A percentile compares a stretch with the other conserved stretches of the same genome.
Conservation (phyloP, 345 rosid species). For the Nephelium lappaceum region DNA sequence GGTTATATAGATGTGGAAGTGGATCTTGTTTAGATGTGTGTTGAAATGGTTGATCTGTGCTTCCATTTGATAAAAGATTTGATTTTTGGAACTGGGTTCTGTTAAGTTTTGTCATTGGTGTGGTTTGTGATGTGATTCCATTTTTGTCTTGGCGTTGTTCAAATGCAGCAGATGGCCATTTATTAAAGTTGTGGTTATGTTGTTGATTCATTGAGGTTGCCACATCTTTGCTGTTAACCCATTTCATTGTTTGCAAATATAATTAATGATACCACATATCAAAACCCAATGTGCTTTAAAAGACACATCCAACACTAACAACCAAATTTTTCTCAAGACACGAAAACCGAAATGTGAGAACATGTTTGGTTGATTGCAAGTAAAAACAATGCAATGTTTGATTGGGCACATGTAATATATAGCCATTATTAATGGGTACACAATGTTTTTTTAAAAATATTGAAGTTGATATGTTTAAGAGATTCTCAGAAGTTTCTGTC, state of each 20-base stretch:
- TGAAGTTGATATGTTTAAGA: neutral
- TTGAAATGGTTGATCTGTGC: conserved; percentile 8
- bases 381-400: no score
- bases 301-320: neutral
- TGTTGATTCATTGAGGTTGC: conserved; percentile 1
- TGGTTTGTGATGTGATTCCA: neutral
- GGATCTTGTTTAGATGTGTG: conserved; percentile 29
- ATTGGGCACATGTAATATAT: no score
- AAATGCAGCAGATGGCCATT: neutral
- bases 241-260: neutral
- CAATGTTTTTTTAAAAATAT: neutral
- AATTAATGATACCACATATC: no score
- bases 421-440: neutral
- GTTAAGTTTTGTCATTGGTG: conserved; percentile 11
- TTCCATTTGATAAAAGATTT: conserved; percentile 18
- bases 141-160: neutral
- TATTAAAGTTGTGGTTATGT: neutral
- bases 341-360: no score
- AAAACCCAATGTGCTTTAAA: neutral
- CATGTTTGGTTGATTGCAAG: no score
- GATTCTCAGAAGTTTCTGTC: neutral
- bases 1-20: neutral
- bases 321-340: neutral
- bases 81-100: conserved; percentile 27
- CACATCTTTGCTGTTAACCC: neutral